phyloP scores from a whole-genome alignment of 2,329 filamentous ascomycete genomes.

The Penicillium sp. region DNA sequence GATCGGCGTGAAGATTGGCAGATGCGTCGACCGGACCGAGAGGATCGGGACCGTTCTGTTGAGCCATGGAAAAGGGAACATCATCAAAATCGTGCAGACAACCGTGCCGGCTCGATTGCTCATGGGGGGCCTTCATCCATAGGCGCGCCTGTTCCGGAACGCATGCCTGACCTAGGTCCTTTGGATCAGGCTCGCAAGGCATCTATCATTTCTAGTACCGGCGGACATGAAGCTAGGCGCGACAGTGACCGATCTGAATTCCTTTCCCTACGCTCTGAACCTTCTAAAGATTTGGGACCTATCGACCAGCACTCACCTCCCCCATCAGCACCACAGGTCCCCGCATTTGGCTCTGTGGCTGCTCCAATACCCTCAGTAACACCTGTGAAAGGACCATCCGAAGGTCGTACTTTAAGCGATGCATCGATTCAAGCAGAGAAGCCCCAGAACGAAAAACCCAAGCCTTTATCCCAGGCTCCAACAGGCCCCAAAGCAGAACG shows the following conservation, averaged over 20 bases:
- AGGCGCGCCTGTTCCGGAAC: constrained; percentile 21
- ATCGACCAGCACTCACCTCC: constrained; percentile 36
- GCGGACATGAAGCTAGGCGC: constrained; percentile 30
- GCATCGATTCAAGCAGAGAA: constrained; percentile 21
- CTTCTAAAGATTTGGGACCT: constrained; percentile 26
- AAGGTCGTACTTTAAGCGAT: constrained; percentile 8
- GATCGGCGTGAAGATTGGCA: constrained; percentile 33
- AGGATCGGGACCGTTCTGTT: constrained; percentile 30
- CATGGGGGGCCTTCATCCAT: constrained; percentile 17
- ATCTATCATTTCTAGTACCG: constrained; percentile 13
- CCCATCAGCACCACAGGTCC: constrained; percentile 43
- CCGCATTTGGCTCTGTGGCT: constrained; percentile 43
- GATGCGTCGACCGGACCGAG: constrained; percentile 26
- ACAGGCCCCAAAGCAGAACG: constrained; percentile 48
- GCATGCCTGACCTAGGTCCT: constrained; percentile 23
- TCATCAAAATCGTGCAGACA: constrained; percentile 34
- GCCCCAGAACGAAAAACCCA: constrained; percentile 22
- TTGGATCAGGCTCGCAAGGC: constrained; percentile 29
- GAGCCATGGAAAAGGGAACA: constrained; percentile 44
- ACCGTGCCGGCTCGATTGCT: constrained; percentile 27
- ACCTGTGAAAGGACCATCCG: constrained; percentile 21
- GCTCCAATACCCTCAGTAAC: constrained; percentile 26
- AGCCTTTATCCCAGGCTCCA: constrained; percentile 37
- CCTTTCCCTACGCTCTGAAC: constrained; percentile 27
- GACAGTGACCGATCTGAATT: constrained; percentile 32